Conservation (phyloP, 2,329 filamentous ascomycete species). For the Drechslerella dactyloides region DNA sequence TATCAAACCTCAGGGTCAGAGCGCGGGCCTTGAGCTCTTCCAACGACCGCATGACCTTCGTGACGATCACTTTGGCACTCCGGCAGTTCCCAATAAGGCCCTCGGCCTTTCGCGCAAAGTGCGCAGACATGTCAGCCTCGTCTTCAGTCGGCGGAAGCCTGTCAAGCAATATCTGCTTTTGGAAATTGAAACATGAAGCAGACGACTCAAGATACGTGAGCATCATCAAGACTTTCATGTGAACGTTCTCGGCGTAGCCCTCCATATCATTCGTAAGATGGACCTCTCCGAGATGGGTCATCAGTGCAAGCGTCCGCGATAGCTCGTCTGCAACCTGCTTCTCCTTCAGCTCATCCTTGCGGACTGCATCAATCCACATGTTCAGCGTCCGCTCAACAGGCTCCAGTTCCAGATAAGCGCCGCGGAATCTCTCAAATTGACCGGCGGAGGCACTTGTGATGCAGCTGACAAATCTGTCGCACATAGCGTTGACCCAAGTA, state of each 20-base stretch:
- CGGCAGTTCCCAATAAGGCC: slow-evolving; percentile 75
- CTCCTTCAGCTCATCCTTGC: slow-evolving; percentile 84
- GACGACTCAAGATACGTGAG: slow-evolving; percentile 83
- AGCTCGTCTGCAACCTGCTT: slow-evolving; percentile 81
- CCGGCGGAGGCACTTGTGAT: slow-evolving; percentile 79
- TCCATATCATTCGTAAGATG: slow-evolving; percentile 74
- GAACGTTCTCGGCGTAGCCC: slow-evolving; percentile 77
- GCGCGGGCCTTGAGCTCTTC: slow-evolving; percentile 78
- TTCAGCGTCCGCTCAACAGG: slow-evolving; percentile 90
- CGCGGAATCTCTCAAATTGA: slow-evolving; percentile 78
- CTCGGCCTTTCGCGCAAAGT: slow-evolving; percentile 75
- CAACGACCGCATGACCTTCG: slow-evolving; percentile 76
- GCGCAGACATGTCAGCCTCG: slow-evolving; percentile 68
- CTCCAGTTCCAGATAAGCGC: slow-evolving; percentile 83
- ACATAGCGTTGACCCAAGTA: slow-evolving; percentile 81
- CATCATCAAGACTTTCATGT: slow-evolving; percentile 77
- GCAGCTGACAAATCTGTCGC: slow-evolving; percentile 79
- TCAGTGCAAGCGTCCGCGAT: slow-evolving; percentile 74
- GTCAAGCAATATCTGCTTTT: slow-evolving; percentile 71
- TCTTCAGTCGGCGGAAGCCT: slow-evolving; percentile 66
- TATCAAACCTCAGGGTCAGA: slow-evolving; percentile 73
- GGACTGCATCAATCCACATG: slow-evolving; percentile 81
- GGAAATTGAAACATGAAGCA: slow-evolving; percentile 70
- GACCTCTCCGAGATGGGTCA: slow-evolving; percentile 83
- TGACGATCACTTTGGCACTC: slow-evolving; percentile 80